These are phyloP conservation scores for Lentinula raphanica DNA, from an alignment of 768 basidiomycete genomes.

Conservation along the genomic window DNA sequence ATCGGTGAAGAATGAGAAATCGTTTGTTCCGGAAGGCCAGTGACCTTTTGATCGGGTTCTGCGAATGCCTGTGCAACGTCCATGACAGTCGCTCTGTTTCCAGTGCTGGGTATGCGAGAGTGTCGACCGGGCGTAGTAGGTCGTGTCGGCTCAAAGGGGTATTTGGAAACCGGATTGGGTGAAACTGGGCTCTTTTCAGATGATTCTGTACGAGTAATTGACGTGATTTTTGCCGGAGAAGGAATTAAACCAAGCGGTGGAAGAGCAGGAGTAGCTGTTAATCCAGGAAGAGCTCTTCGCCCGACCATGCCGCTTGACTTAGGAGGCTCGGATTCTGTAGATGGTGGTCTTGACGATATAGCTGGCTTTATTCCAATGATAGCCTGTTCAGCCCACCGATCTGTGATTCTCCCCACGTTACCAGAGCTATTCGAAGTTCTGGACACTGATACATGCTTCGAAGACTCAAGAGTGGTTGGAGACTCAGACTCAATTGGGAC, in stretches of 20 bases:
- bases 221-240: not conserved
- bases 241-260: not conserved
- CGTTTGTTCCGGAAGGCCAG: conserved; percentile 10
- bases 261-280: conserved; percentile 15
- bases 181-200: conserved; percentile 3
- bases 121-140: conserved; percentile 35
- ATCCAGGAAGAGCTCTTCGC: conserved; percentile 38
- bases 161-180: conserved; percentile 4
- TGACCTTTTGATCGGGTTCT: conserved; percentile 18
- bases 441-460: not conserved
- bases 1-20: conserved; percentile 11
- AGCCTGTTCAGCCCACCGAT: conserved; percentile 27
- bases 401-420: conserved; percentile 18
- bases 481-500: not conserved
- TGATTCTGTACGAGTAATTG: conserved; percentile 4
- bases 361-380: conserved; percentile 27
- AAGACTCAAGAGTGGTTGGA: not conserved
- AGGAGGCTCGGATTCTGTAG: conserved; percentile 10
- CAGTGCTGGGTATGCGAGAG: conserved; percentile 60
- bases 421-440: not conserved
- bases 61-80: conserved; percentile 63
- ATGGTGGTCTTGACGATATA: conserved; percentile 5
- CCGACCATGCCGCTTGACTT: conserved; percentile 26
- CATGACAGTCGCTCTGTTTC: conserved; percentile 70
- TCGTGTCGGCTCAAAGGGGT: conserved; percentile 17